Base-by-base conservation (phyloP, 495 filamentous ascomycete genomes). In the Xylaria sp. region DNA sequence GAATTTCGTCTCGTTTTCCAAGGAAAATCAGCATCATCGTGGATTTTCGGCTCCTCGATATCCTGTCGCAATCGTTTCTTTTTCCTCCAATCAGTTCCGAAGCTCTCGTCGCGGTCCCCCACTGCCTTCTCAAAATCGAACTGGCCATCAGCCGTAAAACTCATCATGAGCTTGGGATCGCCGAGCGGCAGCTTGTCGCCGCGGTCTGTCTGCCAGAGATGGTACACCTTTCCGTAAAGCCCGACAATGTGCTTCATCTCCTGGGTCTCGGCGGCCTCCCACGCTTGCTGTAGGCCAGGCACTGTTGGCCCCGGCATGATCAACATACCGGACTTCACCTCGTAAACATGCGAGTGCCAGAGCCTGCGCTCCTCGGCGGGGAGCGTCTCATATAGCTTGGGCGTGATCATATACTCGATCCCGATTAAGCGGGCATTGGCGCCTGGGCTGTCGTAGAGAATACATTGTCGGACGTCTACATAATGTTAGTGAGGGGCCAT, bases 341-440 rank as follows among this genome's bases (percentile, higher is more conserved):
- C 94, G 79, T 91, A 97, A 37, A 92, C 92, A 76, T 96, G 93
- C 33, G 85, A 87, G 79, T 95, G 93, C 92, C 93, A 97, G 21
- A 93, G 86, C 69, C 86, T 84, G 15, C 90, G 87, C 80, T 97
- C 95, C 12, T 88, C 85, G 0, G 76, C 6, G 8, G 87, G 83
- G 0, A 98, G 88, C 0, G 87, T 90, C 12, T 83, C 80, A 83
- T 89, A 97, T 2, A 97, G 82, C 3, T 82, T 80, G 0, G 89
- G 88, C 3, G 89, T 88, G 76, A 97, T 91, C 94, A 98, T 96
- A 84, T 97, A 97, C 80, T 98, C 95, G 72, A 97, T 85, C 46
- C 94, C 94, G 71, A 97, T 90, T 15, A 97, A 84, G 3, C 91
- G 85, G 11, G 94, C 93, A 57, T 89, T 89, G 21, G 86, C 81